These are phyloP conservation scores for Magnolia sinica DNA, from an alignment of 164 flowering plant genomes.

Conservation along the genomic window DNA sequence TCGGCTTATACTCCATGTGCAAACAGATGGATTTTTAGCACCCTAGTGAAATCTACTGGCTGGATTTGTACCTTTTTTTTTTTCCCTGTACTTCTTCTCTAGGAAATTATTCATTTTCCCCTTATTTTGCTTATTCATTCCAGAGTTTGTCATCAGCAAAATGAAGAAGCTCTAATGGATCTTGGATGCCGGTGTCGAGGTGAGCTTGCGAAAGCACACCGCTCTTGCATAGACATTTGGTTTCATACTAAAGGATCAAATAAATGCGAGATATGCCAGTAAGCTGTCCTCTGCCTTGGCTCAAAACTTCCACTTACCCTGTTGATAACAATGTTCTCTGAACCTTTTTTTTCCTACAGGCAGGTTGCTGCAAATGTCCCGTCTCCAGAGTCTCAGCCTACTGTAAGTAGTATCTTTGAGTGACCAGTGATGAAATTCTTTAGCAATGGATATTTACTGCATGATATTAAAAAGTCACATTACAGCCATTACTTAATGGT, in stretches of 20 bases:
- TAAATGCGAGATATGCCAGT: conserved; percentile 89
- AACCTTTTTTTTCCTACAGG: conserved; percentile 33
- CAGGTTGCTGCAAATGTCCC: conserved; percentile 58
- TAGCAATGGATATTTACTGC: too few species aligned
- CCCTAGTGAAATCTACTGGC: background rate
- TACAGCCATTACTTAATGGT: too few species aligned
- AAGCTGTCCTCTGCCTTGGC: conserved; percentile 26
- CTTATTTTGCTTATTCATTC: background rate
- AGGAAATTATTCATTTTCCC: background rate
- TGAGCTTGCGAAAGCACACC: conserved; percentile 67
- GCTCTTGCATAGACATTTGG: conserved; percentile 74
- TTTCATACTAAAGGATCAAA: conserved; percentile 74
- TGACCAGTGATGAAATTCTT: background rate
- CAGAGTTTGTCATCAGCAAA: conserved; percentile 77
- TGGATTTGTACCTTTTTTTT: background rate
- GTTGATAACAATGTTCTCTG: background rate
- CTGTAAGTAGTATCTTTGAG: conserved; percentile 32
- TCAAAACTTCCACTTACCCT: background rate
- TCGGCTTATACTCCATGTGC: too few species aligned
- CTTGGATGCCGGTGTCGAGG: conserved; percentile 84
- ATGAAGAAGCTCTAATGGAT: conserved; percentile 60
- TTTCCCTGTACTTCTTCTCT: too few species aligned
- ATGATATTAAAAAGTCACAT: too few species aligned
- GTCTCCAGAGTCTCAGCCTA: conserved; percentile 58
- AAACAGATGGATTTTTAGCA: too few species aligned